phyloP scores from a whole-genome alignment of 495 filamentous ascomycete genomes.

The Cenococcum geophilum region DNA sequence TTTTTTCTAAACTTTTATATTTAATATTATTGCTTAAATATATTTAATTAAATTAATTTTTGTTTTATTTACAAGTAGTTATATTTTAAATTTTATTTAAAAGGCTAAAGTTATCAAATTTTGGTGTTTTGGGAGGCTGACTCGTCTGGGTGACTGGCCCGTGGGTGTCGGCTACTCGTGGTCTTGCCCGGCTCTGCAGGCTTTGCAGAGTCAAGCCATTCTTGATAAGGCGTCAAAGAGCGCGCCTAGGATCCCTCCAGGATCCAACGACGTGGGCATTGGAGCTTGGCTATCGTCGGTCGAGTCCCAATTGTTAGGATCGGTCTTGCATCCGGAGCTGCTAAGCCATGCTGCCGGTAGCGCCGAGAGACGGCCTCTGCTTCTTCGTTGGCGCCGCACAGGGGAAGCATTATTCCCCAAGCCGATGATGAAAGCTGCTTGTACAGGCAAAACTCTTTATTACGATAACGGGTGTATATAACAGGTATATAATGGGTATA shows the following conservation, averaged over 20 bases:
- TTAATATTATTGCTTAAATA: no score
- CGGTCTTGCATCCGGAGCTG: background rate
- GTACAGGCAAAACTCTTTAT: no score
- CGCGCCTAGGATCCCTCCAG: background rate
- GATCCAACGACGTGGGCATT: constrained; percentile 9
- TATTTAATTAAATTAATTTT: no score
- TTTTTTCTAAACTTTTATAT: no score
- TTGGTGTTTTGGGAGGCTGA: no score
- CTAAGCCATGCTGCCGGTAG: constrained; percentile 12
- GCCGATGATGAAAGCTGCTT: background rate
- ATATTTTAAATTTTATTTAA: no score
- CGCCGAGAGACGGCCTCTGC: constrained; percentile 5
- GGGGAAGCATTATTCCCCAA: background rate
- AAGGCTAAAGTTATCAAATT: no score
- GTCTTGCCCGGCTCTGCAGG: background rate
- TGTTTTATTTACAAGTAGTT: no score
- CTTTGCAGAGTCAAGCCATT: background rate
- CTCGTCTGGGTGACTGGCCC: no score
- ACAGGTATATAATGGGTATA: no score
- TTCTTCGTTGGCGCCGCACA: background rate
- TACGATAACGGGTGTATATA: no score
- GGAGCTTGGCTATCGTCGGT: constrained; percentile 1
- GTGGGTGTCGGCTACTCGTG: background rate
- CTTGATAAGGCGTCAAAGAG: background rate
- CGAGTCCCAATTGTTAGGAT: constrained; percentile 6